Conservation (phyloP, 208 protist genomes). For the Naegleria gruberi region DNA sequence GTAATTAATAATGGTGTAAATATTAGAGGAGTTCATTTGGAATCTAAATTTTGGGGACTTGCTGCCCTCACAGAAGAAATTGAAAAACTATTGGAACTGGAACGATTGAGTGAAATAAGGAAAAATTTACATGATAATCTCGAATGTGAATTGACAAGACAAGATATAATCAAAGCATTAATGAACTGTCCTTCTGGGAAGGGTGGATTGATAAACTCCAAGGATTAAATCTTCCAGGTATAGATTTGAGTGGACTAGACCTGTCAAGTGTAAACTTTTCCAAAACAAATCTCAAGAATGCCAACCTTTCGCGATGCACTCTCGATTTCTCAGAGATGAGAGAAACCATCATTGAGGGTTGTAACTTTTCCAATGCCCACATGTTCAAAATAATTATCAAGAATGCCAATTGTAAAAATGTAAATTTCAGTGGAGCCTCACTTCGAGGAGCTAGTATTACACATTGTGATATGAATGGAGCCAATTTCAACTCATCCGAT, state of each 20-base stretch:
- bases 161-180: constrained; percentile 1
- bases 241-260: constrained; percentile 7
- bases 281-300: background rate
- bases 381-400: background rate
- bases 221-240: background rate
- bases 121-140: background rate
- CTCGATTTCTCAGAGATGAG: background rate
- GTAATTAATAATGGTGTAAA: constrained; percentile 10
- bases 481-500: background rate
- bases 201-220: background rate
- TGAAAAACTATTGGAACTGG: background rate
- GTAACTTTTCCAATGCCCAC: background rate
- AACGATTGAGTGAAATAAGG: background rate
- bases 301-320: background rate
- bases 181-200: background rate
- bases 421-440: background rate
- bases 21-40: background rate
- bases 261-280: background rate
- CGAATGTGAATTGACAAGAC: constrained; percentile 6
- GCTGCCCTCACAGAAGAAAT: background rate
- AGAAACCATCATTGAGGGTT: background rate
- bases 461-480: background rate
- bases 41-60: constrained; percentile 6
- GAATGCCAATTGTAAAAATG: background rate
- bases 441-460: background rate